These are phyloP conservation scores for Ilex asprella DNA, from an alignment of 257 asterid species.

Conservation along the genomic window DNA sequence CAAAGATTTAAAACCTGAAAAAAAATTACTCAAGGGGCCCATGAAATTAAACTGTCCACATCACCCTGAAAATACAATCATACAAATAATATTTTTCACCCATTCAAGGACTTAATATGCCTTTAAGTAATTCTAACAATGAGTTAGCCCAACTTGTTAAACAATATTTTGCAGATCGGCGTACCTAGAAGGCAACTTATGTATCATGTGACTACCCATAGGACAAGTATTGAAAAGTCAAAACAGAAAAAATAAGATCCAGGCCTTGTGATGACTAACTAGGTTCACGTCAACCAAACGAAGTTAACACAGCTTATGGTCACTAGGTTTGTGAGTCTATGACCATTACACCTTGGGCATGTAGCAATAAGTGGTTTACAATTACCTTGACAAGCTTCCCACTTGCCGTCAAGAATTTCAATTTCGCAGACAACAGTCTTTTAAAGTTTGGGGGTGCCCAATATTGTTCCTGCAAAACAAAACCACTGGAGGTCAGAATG, in stretches of 20 bases:
- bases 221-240: neutral
- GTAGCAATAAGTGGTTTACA: conserved; percentile 10
- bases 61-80: no score
- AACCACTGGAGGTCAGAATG: neutral
- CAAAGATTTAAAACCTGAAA: no score
- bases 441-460: conserved; percentile 95
- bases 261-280: neutral
- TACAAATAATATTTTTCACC: no score
- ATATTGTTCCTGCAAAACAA: conserved; percentile 58
- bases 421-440: conserved; percentile 76
- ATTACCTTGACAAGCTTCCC: conserved; percentile 80
- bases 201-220: neutral
- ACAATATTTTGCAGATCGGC: no score
- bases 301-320: neutral
- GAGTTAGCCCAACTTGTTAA: no score
- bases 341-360: neutral
- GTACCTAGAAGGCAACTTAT: no score
- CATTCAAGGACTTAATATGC: no score
- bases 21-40: no score
- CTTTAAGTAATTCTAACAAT: no score
- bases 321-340: neutral
- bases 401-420: conserved; percentile 70
- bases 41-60: no score
- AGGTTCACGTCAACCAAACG: no score
- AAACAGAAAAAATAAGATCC: neutral